Conservation (phyloP, 139 green algal species). For the Chlorella vulgaris region DNA sequence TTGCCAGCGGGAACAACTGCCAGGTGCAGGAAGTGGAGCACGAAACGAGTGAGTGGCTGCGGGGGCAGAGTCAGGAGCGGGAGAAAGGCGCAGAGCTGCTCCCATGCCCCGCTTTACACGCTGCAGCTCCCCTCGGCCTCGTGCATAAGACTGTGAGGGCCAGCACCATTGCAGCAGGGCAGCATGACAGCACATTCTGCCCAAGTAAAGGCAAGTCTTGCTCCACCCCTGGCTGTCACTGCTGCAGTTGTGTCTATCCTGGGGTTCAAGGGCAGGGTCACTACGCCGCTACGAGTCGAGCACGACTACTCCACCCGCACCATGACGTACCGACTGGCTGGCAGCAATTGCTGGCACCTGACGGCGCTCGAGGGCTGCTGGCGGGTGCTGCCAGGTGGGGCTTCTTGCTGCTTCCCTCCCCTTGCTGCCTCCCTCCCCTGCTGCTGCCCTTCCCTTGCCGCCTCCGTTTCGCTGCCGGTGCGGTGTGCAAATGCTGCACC, state of each 20-base stretch:
- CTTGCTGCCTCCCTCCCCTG: background rate
- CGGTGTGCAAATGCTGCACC: no score
- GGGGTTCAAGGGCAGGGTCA: slow-evolving; percentile 6
- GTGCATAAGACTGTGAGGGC: no score
- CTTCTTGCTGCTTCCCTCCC: background rate
- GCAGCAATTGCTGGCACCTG: slow-evolving; percentile 4
- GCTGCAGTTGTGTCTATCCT: background rate
- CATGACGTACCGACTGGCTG: background rate
- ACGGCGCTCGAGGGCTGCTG: slow-evolving; percentile 14
- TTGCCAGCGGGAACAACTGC: background rate
- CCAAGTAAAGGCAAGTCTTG: no score
- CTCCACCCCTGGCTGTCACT: background rate
- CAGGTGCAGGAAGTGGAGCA: background rate
- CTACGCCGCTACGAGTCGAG: slow-evolving; percentile 8
- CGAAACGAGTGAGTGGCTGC: slow-evolving; percentile 4
- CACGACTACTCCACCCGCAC: background rate
- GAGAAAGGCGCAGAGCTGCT: no score
- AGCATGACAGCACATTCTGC: no score
- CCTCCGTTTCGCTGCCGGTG: background rate
- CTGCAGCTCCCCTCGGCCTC: no score
- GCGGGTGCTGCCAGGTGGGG: background rate
- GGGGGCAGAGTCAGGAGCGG: no score
- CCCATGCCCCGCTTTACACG: no score
- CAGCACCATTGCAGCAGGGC: no score
- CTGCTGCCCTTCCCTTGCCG: no score